Evolutionary conservation across 2,329 filamentous ascomycete genomes (phyloP).

Genomic region (Cladosporium velox): DNA sequence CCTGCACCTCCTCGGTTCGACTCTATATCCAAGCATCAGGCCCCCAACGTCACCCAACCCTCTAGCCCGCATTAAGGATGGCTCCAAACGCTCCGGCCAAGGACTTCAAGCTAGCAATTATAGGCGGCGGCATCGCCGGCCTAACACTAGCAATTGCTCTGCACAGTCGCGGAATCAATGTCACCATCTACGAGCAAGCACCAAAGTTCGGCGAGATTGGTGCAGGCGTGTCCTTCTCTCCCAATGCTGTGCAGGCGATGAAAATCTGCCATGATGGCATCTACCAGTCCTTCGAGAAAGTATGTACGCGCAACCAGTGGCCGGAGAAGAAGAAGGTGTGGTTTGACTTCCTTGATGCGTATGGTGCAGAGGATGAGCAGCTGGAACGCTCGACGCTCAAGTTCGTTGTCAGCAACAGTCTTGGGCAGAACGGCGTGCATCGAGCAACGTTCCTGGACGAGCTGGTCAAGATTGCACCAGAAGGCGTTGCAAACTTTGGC

Average conservation of each 20-base stretch:
- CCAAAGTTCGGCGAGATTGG: conserved; percentile 59
- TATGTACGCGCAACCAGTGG: conserved; percentile 44
- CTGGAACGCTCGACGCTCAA: conserved; percentile 28
- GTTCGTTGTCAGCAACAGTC: conserved; percentile 31
- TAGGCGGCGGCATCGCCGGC: conserved; percentile 62
- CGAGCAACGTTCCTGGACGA: conserved; percentile 54
- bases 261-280: conserved; percentile 52
- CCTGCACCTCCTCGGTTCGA: conserved; percentile 7
- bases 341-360: conserved; percentile 47
- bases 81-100: conserved; percentile 12
- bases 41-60: neutral
- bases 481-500: conserved; percentile 38
- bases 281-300: conserved; percentile 46
- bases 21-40: neutral
- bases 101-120: conserved; percentile 40
- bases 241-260: conserved; percentile 58
- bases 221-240: conserved; percentile 58
- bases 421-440: conserved; percentile 42
- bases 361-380: conserved; percentile 29
- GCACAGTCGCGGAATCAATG: conserved; percentile 42
- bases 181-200: conserved; percentile 60
- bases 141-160: conserved; percentile 57
- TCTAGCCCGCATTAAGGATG: neutral
- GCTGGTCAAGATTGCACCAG: conserved; percentile 51
- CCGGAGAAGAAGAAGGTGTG: conserved; percentile 41